phyloP scores from a whole-genome alignment of 805 yeast species.

The Lipomyces yamadae region DNA sequence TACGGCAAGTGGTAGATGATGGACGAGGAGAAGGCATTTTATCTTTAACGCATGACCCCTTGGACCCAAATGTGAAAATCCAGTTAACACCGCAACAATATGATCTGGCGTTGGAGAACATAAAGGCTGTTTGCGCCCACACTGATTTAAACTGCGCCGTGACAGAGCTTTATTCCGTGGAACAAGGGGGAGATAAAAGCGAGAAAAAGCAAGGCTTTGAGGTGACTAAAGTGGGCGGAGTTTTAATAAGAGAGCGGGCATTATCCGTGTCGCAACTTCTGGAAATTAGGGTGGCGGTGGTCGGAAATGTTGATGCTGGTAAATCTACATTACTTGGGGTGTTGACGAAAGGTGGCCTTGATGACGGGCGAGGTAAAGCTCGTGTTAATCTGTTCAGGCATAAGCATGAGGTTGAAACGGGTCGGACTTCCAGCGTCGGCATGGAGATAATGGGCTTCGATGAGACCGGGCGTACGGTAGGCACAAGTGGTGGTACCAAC shows the following conservation, averaged over 20 bases:
- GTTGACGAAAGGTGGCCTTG: constrained; percentile 37
- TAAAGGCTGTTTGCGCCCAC: constrained; percentile 17
- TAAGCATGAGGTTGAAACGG: constrained; percentile 36
- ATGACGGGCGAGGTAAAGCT: constrained; percentile 38
- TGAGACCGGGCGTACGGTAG: constrained; percentile 27
- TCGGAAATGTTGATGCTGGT: constrained; percentile 39
- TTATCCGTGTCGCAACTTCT: constrained; percentile 31
- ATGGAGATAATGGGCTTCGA: constrained; percentile 39
- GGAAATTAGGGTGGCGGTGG: constrained; percentile 38
- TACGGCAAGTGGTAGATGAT: constrained; percentile 21
- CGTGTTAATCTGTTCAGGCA: constrained; percentile 37
- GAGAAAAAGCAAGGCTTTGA: background rate
- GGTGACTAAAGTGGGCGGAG: constrained; percentile 12
- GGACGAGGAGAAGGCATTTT: constrained; percentile 32
- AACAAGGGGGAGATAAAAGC: background rate
- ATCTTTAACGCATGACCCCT: constrained; percentile 22
- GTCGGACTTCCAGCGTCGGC: constrained; percentile 38
- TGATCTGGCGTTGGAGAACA: constrained; percentile 20
- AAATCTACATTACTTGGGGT: constrained; percentile 37
- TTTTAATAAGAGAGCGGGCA: constrained; percentile 21
- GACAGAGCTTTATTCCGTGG: constrained; percentile 19
- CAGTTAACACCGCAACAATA: constrained; percentile 21
- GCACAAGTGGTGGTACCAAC: constrained; percentile 31
- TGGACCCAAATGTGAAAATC: constrained; percentile 15
- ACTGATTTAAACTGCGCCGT: constrained; percentile 23